phyloP scores from a whole-genome alignment of 2,329 filamentous ascomycete genomes.

The Talaromyces sp. region DNA sequence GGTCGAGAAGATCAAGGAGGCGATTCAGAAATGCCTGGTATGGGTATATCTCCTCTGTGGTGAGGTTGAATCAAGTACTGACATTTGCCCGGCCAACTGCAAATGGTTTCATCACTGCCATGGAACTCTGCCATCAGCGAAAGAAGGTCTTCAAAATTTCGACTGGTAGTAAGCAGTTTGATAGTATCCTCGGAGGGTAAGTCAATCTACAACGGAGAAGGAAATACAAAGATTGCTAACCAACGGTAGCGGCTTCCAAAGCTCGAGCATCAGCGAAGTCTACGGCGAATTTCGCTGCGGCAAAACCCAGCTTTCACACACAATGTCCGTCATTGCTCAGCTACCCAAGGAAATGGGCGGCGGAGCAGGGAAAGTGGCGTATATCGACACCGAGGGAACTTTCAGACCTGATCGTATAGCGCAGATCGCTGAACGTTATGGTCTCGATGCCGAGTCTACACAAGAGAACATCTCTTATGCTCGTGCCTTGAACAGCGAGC shows the following conservation, averaged over 20 bases:
- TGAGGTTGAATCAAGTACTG: neutral
- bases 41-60: slow-evolving; percentile 18
- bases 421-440: slow-evolving; percentile 65
- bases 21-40: slow-evolving; percentile 60
- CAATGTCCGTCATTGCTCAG: slow-evolving; percentile 63
- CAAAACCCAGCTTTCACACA: slow-evolving; percentile 68
- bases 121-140: slow-evolving; percentile 61
- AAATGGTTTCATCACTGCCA: slow-evolving; percentile 63
- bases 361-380: slow-evolving; percentile 66
- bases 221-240: neutral
- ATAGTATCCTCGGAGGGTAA: slow-evolving; percentile 62
- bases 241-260: slow-evolving; percentile 60
- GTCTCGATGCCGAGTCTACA: slow-evolving; percentile 56
- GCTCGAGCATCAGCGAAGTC: slow-evolving; percentile 63
- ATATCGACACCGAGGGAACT: slow-evolving; percentile 65
- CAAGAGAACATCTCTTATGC: slow-evolving; percentile 67
- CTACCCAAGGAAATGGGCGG: slow-evolving; percentile 58
- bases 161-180: slow-evolving; percentile 67
- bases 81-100: slow-evolving; percentile 49
- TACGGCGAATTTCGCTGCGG: slow-evolving; percentile 54
- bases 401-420: slow-evolving; percentile 65
- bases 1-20: slow-evolving; percentile 69
- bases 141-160: slow-evolving; percentile 64
- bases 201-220: slow-evolving; percentile 11
- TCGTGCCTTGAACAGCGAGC: slow-evolving; percentile 63